Evolutionary conservation across 352 stramenopile species (phyloP).

Genomic region (Phytophthora colocasiae): DNA sequence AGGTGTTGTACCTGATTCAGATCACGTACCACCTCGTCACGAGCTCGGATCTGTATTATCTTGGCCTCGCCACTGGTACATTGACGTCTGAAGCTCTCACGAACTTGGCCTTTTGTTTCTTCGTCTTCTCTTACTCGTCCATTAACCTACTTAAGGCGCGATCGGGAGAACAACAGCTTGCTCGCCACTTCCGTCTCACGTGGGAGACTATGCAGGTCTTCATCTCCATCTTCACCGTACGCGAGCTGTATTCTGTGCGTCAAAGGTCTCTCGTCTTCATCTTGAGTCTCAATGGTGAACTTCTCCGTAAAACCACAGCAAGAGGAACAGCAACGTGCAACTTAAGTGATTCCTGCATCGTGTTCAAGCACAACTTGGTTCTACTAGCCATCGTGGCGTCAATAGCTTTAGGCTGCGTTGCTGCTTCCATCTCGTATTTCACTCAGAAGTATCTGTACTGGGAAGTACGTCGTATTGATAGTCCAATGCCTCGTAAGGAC

Average conservation of each 20-base stretch:
- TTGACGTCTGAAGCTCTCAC: constrained; percentile 17
- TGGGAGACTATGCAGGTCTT: constrained; percentile 26
- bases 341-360: constrained; percentile 26
- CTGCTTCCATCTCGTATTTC: constrained; percentile 2
- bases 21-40: constrained; percentile 30
- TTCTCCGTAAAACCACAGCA: constrained; percentile 23
- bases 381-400: constrained; percentile 5
- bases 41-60: constrained; percentile 30
- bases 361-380: constrained; percentile 24
- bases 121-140: constrained; percentile 26
- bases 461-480: background rate
- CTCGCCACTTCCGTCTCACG: constrained; percentile 16
- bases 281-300: constrained; percentile 19
- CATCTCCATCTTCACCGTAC: constrained; percentile 1
- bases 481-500: background rate
- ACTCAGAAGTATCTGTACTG: constrained; percentile 1
- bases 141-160: constrained; percentile 22
- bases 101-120: constrained; percentile 18
- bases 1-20: constrained; percentile 25
- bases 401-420: constrained; percentile 2
- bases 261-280: constrained; percentile 15
- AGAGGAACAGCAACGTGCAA: constrained; percentile 15
- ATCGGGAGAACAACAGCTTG: constrained; percentile 19
- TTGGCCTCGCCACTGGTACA: constrained; percentile 23
- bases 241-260: constrained; percentile 1